Conservation (phyloP, 2,329 filamentous ascomycete species). For the Ophiosphaerella korrae region DNA sequence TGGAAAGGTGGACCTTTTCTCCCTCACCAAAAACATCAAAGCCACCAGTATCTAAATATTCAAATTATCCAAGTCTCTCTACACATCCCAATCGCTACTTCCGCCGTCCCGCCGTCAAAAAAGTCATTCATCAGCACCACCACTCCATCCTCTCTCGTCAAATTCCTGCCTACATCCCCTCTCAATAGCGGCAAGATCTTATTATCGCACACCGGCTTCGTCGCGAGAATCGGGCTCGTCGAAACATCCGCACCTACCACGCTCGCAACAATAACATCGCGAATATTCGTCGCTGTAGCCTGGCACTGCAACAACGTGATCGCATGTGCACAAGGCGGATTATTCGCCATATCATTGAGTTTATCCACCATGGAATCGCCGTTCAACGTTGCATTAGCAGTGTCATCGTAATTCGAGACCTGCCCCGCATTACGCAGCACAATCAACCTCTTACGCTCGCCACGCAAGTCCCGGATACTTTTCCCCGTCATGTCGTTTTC, state of each 20-base stretch:
- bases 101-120: slow-evolving; percentile 56
- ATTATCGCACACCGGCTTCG: slow-evolving; percentile 56
- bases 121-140: slow-evolving; percentile 59
- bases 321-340: slow-evolving; percentile 25
- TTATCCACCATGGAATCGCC: slow-evolving; percentile 38
- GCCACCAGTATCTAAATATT: no score
- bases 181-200: slow-evolving; percentile 56
- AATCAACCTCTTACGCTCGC: slow-evolving; percentile 33
- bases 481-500: slow-evolving; percentile 35
- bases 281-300: slow-evolving; percentile 58
- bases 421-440: slow-evolving; percentile 29
- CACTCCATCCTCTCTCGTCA: slow-evolving; percentile 49
- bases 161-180: slow-evolving; percentile 47
- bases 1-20: no score
- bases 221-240: slow-evolving; percentile 54
- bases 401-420: slow-evolving; percentile 42
- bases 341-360: slow-evolving; percentile 23
- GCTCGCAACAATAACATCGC: slow-evolving; percentile 54
- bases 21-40: no score
- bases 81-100: slow-evolving; percentile 52
- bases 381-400: slow-evolving; percentile 36
- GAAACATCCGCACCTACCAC: slow-evolving; percentile 53
- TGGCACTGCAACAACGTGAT: slow-evolving; percentile 53
- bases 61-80: slow-evolving; percentile 23
- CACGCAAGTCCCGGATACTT: slow-evolving; percentile 32